These are phyloP conservation scores for Hypoxylon sp. DNA, from an alignment of 2,329 filamentous ascomycete species.

Conservation along the genomic window DNA sequence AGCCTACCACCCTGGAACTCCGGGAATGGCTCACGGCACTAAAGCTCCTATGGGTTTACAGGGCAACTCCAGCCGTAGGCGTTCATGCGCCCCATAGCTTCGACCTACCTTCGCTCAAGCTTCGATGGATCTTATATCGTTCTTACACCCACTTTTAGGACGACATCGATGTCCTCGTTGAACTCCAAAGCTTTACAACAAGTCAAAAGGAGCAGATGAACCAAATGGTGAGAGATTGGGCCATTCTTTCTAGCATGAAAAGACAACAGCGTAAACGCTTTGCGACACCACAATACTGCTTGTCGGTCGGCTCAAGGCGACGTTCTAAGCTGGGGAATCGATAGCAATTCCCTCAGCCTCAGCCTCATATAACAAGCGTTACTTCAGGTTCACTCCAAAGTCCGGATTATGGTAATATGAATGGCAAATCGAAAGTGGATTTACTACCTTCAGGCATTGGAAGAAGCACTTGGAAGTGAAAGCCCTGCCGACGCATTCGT, in stretches of 20 bases:
- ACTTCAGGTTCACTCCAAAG: background rate
- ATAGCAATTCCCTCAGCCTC: background rate
- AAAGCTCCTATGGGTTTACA: slow-evolving; percentile 5
- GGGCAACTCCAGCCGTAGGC: slow-evolving; percentile 42
- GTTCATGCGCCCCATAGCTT: slow-evolving; percentile 40
- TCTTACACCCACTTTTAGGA: slow-evolving; percentile 21
- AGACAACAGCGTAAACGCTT: background rate
- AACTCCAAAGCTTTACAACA: background rate
- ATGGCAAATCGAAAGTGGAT: too few relatives aligned
- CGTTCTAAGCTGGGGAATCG: background rate
- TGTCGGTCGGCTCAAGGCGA: too few relatives aligned
- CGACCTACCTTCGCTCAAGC: slow-evolving; percentile 38
- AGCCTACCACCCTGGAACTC: slow-evolving; percentile 10
- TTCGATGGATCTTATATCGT: slow-evolving; percentile 33
- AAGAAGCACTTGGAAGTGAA: background rate
- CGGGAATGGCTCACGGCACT: slow-evolving; percentile 23
- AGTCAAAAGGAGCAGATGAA: background rate
- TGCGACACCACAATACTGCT: background rate
- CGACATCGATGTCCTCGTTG: background rate
- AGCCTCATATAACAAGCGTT: background rate
- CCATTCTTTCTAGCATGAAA: background rate
- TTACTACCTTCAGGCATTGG: too few relatives aligned
- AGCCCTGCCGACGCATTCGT: background rate
- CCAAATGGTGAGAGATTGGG: background rate
- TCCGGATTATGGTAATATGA: too few relatives aligned